Base-by-base conservation (phyloP, 164 flowering plant genomes). In the Cinnamomum chago region DNA sequence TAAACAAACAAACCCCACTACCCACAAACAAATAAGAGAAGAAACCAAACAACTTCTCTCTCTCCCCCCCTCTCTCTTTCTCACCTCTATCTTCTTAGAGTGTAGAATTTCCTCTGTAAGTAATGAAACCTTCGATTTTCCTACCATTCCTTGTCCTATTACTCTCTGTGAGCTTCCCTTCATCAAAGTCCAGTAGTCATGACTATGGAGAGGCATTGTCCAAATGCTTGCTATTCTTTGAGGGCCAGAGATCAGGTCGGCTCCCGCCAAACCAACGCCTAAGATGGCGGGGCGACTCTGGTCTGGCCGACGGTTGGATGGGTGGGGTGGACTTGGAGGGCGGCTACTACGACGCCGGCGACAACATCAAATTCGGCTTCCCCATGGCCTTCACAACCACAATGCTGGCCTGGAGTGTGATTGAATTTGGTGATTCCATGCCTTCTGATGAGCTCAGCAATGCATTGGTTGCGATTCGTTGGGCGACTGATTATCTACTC, bases 321-420 rank as follows among this genome's bases (percentile, higher is more conserved):
- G 74, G 28, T 2, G 81, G 77, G 10, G 70, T 86, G 3, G 95
- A 95, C 83, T 72, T 95, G 68, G 86, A 85, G n/a, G 98, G 98
- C 23, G 98, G 98, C 1, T 95, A 91, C 82, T 92, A 95, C 74
- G 97, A 95, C 74, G 98, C 98, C 67, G 98, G 98, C 0, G 98
- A 95, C 67, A 95, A 95, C 71, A 82, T 95, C 28, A 95, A 93
- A 82, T 95, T 92, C 74, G 86, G 86, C 18, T 95, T 95, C 55
- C 98, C 97, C 0, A 92, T 95, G 98, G 97, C 98, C 2, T 95
- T 95, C 85, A 87, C 94, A 5, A 86, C 94, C 20, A 92, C 98
- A 73, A 86, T 92, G 92, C 68, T 95, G 75, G 87, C 98, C 1
- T 95, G 98, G 98, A 87, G 97, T 70, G 90, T 92, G 47, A 74